Percentiles rank a stretch among this genome's conserved stretches.
Conservation (phyloP, 768 basidiomycete genomes). For the Suillus americanus region DNA sequence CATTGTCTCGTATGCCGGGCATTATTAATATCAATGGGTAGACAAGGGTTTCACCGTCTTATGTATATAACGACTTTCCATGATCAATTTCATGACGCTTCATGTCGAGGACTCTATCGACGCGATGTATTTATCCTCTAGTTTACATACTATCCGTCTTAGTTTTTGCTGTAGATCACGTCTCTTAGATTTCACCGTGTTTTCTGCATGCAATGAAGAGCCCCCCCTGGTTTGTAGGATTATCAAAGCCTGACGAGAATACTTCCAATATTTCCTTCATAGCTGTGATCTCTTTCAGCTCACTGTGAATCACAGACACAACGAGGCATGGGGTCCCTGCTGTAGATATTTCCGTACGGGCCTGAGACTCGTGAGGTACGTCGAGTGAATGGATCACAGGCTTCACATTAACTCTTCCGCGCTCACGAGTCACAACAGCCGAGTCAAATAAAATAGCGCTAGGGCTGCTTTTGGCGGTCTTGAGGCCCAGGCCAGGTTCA, state of each 20-base stretch:
- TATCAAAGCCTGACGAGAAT: neutral
- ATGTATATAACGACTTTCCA: slow-evolving; percentile 8
- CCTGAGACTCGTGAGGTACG: neutral
- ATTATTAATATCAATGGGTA: slow-evolving; percentile 12
- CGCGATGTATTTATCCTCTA: slow-evolving; percentile 14
- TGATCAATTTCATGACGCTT: slow-evolving; percentile 2
- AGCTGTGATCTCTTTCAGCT: neutral
- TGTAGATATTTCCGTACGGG: neutral
- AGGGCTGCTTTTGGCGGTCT: neutral
- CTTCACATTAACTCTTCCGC: neutral
- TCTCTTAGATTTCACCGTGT: neutral
- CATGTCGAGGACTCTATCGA: slow-evolving; percentile 6
- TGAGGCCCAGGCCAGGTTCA: neutral
- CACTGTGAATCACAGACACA: neutral
- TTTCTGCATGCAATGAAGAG: neutral
- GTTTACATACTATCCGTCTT: slow-evolving; percentile 15
- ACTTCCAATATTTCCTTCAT: neutral
- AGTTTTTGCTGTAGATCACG: neutral
- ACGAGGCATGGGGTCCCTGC: neutral
- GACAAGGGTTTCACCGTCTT: slow-evolving; percentile 3
- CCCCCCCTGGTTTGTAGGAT: neutral
- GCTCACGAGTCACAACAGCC: neutral
- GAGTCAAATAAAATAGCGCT: neutral
- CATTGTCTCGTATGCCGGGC: slow-evolving; percentile 13
- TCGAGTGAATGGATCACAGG: neutral